A percentile compares a stretch with the other conserved stretches of the same genome.
These are phyloP conservation scores for Cafeteria roenbergensis DNA, from an alignment of 108 stramenopile genomes.

Conservation along the genomic window DNA sequence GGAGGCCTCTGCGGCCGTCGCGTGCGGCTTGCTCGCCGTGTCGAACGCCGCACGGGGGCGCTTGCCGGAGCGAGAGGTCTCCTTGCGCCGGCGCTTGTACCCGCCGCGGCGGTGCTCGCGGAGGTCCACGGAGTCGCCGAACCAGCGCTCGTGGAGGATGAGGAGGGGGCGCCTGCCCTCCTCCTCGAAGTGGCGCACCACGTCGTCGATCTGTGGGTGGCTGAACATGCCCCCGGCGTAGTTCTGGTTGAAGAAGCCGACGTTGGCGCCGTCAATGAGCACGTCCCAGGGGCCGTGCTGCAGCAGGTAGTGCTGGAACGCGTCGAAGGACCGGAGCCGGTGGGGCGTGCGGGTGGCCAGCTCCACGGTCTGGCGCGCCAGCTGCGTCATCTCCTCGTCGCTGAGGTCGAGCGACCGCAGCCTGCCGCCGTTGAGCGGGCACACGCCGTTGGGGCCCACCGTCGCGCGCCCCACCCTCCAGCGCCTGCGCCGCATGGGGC, in stretches of 20 bases:
- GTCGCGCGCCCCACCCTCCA: neutral
- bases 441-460: neutral
- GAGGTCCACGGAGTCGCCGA: neutral
- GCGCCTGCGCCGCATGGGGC: no score
- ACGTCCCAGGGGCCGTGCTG: conserved; percentile 11
- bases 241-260: conserved; percentile 80
- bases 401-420: neutral
- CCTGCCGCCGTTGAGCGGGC: neutral
- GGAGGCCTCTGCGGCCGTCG: no score
- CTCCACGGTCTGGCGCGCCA: neutral
- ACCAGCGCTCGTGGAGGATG: conserved; percentile 62
- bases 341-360: no score
- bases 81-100: conserved; percentile 19
- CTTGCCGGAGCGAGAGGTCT: no score
- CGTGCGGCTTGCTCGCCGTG: no score
- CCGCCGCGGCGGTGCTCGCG: neutral
- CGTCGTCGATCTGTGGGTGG: conserved; percentile 62
- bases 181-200: conserved; percentile 50
- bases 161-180: conserved; percentile 23
- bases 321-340: no score
- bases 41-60: no score
- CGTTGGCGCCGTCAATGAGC: conserved; percentile 93
- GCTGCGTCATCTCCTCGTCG: neutral
- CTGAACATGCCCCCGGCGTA: conserved; percentile 61
- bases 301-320: neutral